These are phyloP conservation scores for Kodamaea sagamina DNA, from an alignment of 805 yeast genomes.

Conservation along the genomic window DNA sequence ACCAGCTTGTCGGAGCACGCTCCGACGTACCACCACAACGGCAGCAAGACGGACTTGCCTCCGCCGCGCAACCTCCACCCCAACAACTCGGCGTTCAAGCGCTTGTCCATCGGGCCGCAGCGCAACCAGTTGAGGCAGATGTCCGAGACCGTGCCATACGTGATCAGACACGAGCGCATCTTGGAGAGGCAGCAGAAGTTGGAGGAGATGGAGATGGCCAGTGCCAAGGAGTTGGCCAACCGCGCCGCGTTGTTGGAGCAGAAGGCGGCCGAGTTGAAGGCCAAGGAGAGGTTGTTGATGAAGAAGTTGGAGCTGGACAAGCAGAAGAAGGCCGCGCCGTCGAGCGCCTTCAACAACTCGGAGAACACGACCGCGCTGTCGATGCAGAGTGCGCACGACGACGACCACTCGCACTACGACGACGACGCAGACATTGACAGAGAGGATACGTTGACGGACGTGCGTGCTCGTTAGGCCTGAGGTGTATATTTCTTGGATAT, in stretches of 20 bases:
- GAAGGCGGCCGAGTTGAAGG: conserved; percentile 71
- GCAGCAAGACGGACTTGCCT: conserved; percentile 16
- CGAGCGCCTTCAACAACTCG: conserved; percentile 11
- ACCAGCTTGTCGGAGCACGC: conserved; percentile 6
- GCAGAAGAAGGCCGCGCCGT: conserved; percentile 13
- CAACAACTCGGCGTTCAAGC: conserved; percentile 39
- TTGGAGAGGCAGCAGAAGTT: conserved; percentile 74
- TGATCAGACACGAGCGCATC: conserved; percentile 73
- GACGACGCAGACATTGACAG: conserved; percentile 2
- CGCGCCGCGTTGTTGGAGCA: conserved; percentile 77
- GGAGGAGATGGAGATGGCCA: conserved; percentile 76
- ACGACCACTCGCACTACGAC: conserved; percentile 3
- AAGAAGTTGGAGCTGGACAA: conserved; percentile 37
- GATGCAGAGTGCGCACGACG: conserved; percentile 8
- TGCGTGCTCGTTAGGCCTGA: conserved; percentile 1
- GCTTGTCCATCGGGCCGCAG: conserved; percentile 48
- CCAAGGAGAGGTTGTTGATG: conserved; percentile 58
- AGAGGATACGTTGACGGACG: conserved; percentile 8
- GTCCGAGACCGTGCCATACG: conserved; percentile 84
- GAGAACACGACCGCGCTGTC: conserved; percentile 11
- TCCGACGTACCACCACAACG: conserved; percentile 4
- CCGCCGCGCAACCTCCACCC: conserved; percentile 23
- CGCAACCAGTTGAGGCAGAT: conserved; percentile 72
- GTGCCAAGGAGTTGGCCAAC: conserved; percentile 69
- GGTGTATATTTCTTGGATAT: background rate